Conservation (phyloP, 345 rosid species). For the Salix brachista region DNA sequence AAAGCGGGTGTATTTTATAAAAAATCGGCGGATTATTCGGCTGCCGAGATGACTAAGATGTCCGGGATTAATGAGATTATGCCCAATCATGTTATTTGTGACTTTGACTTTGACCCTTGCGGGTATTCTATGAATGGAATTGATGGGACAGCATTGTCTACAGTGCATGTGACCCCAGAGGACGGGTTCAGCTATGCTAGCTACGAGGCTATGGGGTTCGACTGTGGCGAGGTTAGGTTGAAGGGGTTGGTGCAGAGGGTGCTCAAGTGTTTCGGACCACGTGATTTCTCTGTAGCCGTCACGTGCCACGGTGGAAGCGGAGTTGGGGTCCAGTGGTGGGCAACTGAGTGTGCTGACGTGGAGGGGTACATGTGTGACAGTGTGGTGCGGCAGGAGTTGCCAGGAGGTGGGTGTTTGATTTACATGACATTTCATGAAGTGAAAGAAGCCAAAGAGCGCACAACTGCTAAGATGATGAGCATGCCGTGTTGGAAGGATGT, state of each 20-base stretch:
- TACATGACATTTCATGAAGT: conserved; percentile 17
- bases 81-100: conserved; percentile 62
- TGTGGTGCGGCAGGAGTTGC: conserved; percentile 43
- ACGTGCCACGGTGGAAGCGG: conserved; percentile 23
- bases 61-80: conserved; percentile 60
- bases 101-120: conserved; percentile 70
- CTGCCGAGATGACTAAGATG: conserved; percentile 48
- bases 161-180: conserved; percentile 85
- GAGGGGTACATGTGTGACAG: conserved; percentile 39
- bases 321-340: conserved; percentile 16
- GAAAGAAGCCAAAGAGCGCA: not conserved
- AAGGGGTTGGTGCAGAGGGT: conserved; percentile 43
- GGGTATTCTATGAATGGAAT: conserved; percentile 82
- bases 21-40: conserved; percentile 23
- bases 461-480: not conserved
- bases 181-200: conserved; percentile 81
- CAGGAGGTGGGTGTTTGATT: conserved; percentile 36
- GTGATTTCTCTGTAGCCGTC: conserved; percentile 55
- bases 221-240: conserved; percentile 29
- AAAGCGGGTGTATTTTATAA: conserved; percentile 58
- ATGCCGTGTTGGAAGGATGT: conserved; percentile 24
- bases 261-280: conserved; percentile 50
- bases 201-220: conserved; percentile 64
- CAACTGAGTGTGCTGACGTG: conserved; percentile 27
- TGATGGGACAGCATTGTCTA: conserved; percentile 45